phyloP scores from a whole-genome alignment of 371 early-diverging fungal genomes.

The Encephalitozoon hellem region DNA sequence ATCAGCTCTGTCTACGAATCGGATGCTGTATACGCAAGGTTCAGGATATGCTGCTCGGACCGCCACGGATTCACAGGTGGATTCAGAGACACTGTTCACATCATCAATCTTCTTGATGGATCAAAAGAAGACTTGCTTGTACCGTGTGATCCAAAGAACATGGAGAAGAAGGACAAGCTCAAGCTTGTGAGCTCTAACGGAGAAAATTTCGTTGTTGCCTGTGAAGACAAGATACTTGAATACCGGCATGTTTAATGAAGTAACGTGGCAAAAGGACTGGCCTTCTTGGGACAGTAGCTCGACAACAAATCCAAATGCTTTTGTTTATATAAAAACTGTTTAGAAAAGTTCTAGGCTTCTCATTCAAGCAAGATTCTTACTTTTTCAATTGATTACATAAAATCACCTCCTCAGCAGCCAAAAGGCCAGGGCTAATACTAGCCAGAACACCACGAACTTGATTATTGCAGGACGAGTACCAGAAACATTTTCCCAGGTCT shows the following conservation, averaged over 20 bases:
- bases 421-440: constrained; percentile 41
- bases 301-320: neutral
- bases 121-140: constrained; percentile 23
- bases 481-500: constrained; percentile 31
- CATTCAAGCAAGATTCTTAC: neutral
- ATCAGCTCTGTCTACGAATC: constrained; percentile 34
- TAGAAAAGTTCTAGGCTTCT: neutral
- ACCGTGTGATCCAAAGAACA: constrained; percentile 19
- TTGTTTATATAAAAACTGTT: neutral
- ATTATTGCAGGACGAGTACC: constrained; percentile 37
- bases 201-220: constrained; percentile 38
- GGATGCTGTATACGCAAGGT: constrained; percentile 55
- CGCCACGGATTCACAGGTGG: constrained; percentile 53
- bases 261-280: neutral
- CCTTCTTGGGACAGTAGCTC: neutral
- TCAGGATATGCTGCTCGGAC: constrained; percentile 33
- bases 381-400: neutral
- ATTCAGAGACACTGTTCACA: constrained; percentile 33
- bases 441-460: constrained; percentile 52
- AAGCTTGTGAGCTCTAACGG: constrained; percentile 29
- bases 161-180: constrained; percentile 37
- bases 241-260: neutral
- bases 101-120: constrained; percentile 29
- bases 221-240: constrained; percentile 22
- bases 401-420: constrained; percentile 32